phyloP scores from a whole-genome alignment of 257 asterid genomes.

The Gentiana dahurica region DNA sequence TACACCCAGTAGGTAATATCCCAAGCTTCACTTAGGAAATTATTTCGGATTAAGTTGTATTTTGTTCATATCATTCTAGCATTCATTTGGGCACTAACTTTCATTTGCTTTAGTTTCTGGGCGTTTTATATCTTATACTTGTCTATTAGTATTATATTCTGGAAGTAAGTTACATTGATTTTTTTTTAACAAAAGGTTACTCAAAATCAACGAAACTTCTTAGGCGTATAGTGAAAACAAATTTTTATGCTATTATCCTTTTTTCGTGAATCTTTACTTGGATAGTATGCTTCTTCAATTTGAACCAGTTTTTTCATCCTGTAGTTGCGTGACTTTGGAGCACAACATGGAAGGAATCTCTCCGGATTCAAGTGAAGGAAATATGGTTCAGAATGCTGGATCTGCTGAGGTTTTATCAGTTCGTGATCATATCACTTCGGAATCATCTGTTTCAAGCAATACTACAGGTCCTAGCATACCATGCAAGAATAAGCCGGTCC shows the following conservation, averaged over 20 bases:
- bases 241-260: not conserved
- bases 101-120: not conserved
- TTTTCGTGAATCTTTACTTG: not conserved
- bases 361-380: conserved; percentile 2
- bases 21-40: conserved; percentile 1
- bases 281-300: not conserved
- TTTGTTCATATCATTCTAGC: conserved; percentile 1
- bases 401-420: conserved; percentile 11
- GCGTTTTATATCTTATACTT: not conserved
- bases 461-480: conserved; percentile 26
- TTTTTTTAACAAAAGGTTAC: not conserved
- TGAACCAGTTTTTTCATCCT: not conserved
- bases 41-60: not conserved
- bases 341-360: conserved; percentile 2
- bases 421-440: conserved; percentile 11
- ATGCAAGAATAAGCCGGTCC: conserved; percentile 12
- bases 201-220: no score
- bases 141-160: not conserved
- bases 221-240: not conserved
- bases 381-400: conserved; percentile 18
- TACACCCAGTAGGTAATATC: conserved; percentile 41
- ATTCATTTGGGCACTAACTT: no score
- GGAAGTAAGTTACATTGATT: not conserved
- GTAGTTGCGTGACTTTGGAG: conserved; percentile 50
- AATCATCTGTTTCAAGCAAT: conserved; percentile 27